These are phyloP conservation scores for Paramecium biaurelia DNA, from an alignment of 73 alveolate genomes.

Conservation along the genomic window DNA sequence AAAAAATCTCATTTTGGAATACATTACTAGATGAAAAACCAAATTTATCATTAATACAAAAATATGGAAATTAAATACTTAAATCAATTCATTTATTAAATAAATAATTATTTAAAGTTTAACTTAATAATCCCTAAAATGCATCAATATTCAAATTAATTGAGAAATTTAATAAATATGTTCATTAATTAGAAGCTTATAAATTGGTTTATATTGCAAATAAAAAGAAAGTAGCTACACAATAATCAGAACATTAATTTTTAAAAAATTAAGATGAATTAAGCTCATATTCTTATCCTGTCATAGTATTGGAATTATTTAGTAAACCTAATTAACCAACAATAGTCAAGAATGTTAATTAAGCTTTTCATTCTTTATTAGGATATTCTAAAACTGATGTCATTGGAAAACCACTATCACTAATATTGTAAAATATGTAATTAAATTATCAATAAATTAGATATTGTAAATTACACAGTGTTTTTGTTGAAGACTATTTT, in stretches of 20 bases:
- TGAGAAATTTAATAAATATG: neutral
- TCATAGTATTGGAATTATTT: neutral
- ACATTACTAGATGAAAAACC: neutral
- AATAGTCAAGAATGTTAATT: neutral
- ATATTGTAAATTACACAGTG: neutral
- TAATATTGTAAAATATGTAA: neutral
- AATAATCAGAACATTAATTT: neutral
- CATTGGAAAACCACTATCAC: neutral
- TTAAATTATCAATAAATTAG: neutral
- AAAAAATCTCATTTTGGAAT: neutral
- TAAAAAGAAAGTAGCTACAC: neutral
- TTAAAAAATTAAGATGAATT: neutral
- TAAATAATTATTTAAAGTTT: neutral
- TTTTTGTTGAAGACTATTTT: neutral
- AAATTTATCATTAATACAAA: neutral
- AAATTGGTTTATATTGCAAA: neutral
- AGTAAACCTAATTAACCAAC: neutral
- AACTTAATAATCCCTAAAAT: neutral
- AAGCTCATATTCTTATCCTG: neutral
- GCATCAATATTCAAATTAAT: neutral
- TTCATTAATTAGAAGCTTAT: neutral
- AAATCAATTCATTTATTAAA: neutral
- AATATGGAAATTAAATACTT: neutral
- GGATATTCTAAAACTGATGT: slow-evolving; percentile 22
- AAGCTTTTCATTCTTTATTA: neutral